Evolutionary conservation across 2,329 filamentous ascomycete genomes (phyloP).

Genomic region (Aspergillus pseudotamarii): DNA sequence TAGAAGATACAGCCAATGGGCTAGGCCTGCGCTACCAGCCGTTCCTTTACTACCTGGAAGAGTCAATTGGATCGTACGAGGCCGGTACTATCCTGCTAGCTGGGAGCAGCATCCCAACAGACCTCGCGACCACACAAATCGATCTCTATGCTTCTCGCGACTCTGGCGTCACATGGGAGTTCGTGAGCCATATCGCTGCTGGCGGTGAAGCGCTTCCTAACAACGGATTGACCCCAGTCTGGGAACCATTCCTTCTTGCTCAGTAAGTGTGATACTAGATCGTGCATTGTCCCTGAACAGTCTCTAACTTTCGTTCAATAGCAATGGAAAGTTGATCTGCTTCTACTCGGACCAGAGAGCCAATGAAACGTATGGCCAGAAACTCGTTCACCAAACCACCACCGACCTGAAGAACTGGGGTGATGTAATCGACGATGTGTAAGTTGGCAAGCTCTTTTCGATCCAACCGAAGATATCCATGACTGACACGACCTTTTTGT

Average conservation of each 20-base stretch:
- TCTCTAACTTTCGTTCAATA: slow-evolving; percentile 13
- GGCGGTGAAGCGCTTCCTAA: slow-evolving; percentile 65
- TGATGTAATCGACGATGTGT: slow-evolving; percentile 63
- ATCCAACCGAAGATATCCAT: background rate
- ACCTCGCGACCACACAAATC: slow-evolving; percentile 67
- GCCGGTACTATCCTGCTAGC: slow-evolving; percentile 66
- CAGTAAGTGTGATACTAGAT: slow-evolving; percentile 38
- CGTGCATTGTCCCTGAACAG: background rate
- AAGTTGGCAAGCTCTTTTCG: slow-evolving; percentile 7
- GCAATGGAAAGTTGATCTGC: slow-evolving; percentile 60
- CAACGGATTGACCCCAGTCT: slow-evolving; percentile 69
- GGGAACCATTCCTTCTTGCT: slow-evolving; percentile 69
- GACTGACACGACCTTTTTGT: background rate
- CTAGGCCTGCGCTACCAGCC: slow-evolving; percentile 72
- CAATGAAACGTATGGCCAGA: slow-evolving; percentile 64
- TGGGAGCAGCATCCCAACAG: slow-evolving; percentile 56
- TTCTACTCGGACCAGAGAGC: slow-evolving; percentile 76
- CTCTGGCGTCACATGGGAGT: slow-evolving; percentile 65
- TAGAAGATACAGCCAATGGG: slow-evolving; percentile 65
- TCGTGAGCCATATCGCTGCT: slow-evolving; percentile 65
- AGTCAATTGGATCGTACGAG: slow-evolving; percentile 59
- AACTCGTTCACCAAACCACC: slow-evolving; percentile 66
- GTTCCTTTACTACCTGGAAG: slow-evolving; percentile 65
- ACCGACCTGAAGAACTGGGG: slow-evolving; percentile 64
- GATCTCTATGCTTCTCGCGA: slow-evolving; percentile 70